Conservation (phyloP, 345 rosid genomes). For the Populus tremula region DNA sequence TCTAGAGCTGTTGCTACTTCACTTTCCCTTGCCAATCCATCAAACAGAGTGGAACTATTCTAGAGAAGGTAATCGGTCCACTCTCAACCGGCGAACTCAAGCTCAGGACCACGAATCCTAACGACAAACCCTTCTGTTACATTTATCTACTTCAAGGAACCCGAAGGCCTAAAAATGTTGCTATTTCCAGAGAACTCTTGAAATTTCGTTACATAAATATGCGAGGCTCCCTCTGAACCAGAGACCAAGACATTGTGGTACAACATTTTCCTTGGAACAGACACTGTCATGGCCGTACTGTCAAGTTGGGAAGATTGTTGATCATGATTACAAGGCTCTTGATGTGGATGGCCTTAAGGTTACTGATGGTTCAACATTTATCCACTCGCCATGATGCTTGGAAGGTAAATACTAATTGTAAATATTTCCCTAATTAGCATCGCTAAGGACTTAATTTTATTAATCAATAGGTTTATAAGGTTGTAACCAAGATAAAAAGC, state of each 20-base stretch:
- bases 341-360: slow-evolving; percentile 62
- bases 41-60: slow-evolving; percentile 42
- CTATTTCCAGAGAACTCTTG: slow-evolving; percentile 47
- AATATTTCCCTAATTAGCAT: no score
- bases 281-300: slow-evolving; percentile 82
- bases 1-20: slow-evolving; percentile 32
- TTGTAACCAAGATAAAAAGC: slow-evolving; percentile 23
- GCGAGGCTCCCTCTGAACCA: slow-evolving; percentile 49
- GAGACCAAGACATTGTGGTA: slow-evolving; percentile 42
- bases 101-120: slow-evolving; percentile 43
- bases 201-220: slow-evolving; percentile 38
- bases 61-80: slow-evolving; percentile 54
- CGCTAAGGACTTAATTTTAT: not conserved
- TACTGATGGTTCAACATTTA: slow-evolving; percentile 76
- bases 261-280: slow-evolving; percentile 51
- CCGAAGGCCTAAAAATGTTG: slow-evolving; percentile 52
- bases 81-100: slow-evolving; percentile 56
- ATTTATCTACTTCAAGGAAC: slow-evolving; percentile 69
- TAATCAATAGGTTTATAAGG: not conserved
- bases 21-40: slow-evolving; percentile 32
- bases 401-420: slow-evolving; percentile 44
- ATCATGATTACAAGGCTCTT: slow-evolving; percentile 57
- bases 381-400: slow-evolving; percentile 91
- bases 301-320: slow-evolving; percentile 71
- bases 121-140: slow-evolving; percentile 62